phyloP scores from a whole-genome alignment of 2,329 filamentous ascomycete genomes.

The Talaromyces marneffei region DNA sequence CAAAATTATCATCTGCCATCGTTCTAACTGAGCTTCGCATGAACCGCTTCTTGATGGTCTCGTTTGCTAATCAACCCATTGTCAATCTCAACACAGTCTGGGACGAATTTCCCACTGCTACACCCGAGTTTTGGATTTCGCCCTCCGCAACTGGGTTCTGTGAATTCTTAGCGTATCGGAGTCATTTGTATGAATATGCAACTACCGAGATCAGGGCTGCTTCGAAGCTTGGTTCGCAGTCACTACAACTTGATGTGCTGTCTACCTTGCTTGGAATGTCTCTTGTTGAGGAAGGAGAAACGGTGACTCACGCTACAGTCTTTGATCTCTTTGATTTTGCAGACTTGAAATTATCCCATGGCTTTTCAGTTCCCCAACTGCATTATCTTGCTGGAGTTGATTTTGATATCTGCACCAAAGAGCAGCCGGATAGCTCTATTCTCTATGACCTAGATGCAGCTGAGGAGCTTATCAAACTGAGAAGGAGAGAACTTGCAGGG shows the following conservation, averaged over 20 bases:
- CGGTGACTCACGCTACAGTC: slow-evolving; percentile 64
- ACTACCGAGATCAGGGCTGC: slow-evolving; percentile 77
- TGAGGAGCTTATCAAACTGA: slow-evolving; percentile 64
- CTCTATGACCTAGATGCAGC: slow-evolving; percentile 67
- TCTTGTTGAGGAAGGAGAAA: slow-evolving; percentile 60
- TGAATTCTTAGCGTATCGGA: slow-evolving; percentile 71
- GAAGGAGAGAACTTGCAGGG: slow-evolving; percentile 29
- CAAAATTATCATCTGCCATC: slow-evolving; percentile 67
- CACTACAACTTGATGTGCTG: slow-evolving; percentile 61
- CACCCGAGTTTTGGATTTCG: slow-evolving; percentile 62
- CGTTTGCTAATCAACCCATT: slow-evolving; percentile 66
- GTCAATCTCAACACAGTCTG: slow-evolving; percentile 65
- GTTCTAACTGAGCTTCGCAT: slow-evolving; percentile 73
- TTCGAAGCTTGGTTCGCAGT: slow-evolving; percentile 63
- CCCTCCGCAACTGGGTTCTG: slow-evolving; percentile 64
- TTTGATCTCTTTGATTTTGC: slow-evolving; percentile 95
- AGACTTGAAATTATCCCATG: slow-evolving; percentile 52
- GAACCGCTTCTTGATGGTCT: slow-evolving; percentile 71
- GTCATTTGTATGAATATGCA: slow-evolving; percentile 76
- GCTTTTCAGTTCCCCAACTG: slow-evolving; percentile 48
- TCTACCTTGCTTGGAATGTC: slow-evolving; percentile 67
- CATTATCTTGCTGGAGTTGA: slow-evolving; percentile 62
- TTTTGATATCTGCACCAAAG: slow-evolving; percentile 58
- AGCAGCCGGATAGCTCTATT: slow-evolving; percentile 48
- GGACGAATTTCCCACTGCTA: slow-evolving; percentile 60